Evolutionary conservation across 495 filamentous ascomycete genomes (phyloP), one percentile per base, ranked within the genome.

Genomic region (Penicillium pulvis): DNA sequence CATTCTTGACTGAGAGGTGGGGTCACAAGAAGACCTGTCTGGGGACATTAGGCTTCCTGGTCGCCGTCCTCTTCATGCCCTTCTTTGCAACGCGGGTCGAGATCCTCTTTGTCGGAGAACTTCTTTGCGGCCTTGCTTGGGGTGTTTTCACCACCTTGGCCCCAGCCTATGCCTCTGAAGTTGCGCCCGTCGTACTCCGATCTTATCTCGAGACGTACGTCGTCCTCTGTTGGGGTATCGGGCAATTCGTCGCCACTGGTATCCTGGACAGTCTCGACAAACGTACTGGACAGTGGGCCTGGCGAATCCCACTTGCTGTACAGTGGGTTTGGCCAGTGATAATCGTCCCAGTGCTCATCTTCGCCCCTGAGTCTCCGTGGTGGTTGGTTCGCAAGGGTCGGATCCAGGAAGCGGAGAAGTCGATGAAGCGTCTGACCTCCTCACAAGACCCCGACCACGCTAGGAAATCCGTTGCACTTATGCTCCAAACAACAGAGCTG

Each of bases 311-410:
- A 0, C 87, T 86, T 55, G 83, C 81, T 6, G 51, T 86, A 53
- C 86, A 89, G 66, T 89, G 86, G 86, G 77, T 87, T 42, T 89
- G 85, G 83, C 83, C 85, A 8, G 67, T 83, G 2, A 73, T 85
- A 8, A 77, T 89, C 17, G 65, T 86, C 39, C 75, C 81, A 4
- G 74, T 84, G 6, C 68, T 83, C 51, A 72, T 81, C 35, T 78
- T 86, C 56, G 81, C 81, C 4, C 85, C 88, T 1, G 88, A 85
- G 63, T 83, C 75, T 20, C 87, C 85, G 1, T 89, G 85, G 84
- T 88, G 81, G 79, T 67, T 85, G 5, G 79, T 86, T 16, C 80
- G 85, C 3, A 81, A 86, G 54, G 84, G 82, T 23, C 72, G 76
- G 0, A 56, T 74, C 3, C 79, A 83, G 6, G 73, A 79, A 2